These are phyloP conservation scores for Solanum pennellii DNA, from an alignment of 257 asterid species.

Conservation along the genomic window DNA sequence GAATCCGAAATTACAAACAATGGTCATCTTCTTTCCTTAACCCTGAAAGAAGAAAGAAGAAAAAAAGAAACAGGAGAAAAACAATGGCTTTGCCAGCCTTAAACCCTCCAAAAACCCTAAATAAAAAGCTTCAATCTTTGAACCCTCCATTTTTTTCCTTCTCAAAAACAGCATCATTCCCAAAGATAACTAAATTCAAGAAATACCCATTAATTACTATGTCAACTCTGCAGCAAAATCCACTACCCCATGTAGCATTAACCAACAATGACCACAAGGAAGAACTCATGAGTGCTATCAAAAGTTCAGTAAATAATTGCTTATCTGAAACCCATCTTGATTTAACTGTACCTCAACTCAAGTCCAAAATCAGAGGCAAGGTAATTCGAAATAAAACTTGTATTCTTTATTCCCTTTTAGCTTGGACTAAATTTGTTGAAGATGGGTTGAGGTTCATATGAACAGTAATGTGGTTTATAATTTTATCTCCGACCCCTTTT, in stretches of 20 bases:
- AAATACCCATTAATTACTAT: slow-evolving; percentile 28
- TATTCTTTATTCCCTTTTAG: not conserved
- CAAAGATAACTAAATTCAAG: slow-evolving; percentile 7
- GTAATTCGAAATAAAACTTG: slow-evolving; percentile 10
- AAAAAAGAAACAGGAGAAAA: not conserved
- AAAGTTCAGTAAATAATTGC: slow-evolving; percentile 47
- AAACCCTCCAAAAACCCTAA: slow-evolving; percentile 34
- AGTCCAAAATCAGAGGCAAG: slow-evolving; percentile 83
- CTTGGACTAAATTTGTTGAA: not conserved
- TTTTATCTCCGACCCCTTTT: not conserved
- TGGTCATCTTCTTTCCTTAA: too few relatives aligned
- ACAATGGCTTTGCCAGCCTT: slow-evolving; percentile 24
- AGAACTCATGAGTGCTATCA: slow-evolving; percentile 42
- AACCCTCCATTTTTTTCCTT: slow-evolving; percentile 1
- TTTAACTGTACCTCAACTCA: slow-evolving; percentile 54
- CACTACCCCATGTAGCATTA: slow-evolving; percentile 18
- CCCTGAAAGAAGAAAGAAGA: not conserved
- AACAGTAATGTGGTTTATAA: not conserved
- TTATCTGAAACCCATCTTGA: slow-evolving; percentile 76
- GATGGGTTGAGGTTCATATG: not conserved
- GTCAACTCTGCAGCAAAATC: slow-evolving; percentile 16
- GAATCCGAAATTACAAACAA: not conserved
- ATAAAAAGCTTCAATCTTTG: slow-evolving; percentile 3
- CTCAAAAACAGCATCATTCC: not conserved
- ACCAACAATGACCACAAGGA: slow-evolving; percentile 30